These are phyloP conservation scores for Coemansia sp. DNA, from an alignment of 192 early-diverging fungal species.

Conservation along the genomic window DNA sequence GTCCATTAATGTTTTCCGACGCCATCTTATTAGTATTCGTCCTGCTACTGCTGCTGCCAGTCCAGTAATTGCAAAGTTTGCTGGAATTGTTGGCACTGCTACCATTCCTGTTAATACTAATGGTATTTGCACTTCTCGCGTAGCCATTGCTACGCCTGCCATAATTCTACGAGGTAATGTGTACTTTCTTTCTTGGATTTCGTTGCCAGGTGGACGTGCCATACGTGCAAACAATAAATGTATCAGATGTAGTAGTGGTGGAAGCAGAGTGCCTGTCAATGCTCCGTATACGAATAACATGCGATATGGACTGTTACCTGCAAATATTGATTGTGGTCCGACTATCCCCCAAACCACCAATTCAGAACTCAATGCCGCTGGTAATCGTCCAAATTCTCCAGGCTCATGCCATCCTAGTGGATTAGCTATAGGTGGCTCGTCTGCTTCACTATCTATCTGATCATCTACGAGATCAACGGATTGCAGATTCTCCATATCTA, in stretches of 20 bases:
- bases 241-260: slow-evolving; percentile 12
- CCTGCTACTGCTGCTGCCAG: slow-evolving; percentile 33
- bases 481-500: slow-evolving; percentile 11
- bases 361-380: slow-evolving; percentile 49
- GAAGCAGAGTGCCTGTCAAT: slow-evolving; percentile 23
- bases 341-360: slow-evolving; percentile 52
- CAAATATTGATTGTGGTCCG: slow-evolving; percentile 39
- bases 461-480: slow-evolving; percentile 8
- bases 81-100: slow-evolving; percentile 44
- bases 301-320: slow-evolving; percentile 35
- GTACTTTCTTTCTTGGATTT: not conserved
- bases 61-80: slow-evolving; percentile 45
- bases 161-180: not conserved
- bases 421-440: not conserved
- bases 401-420: slow-evolving; percentile 47
- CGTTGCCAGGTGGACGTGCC: not conserved
- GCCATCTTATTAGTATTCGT: slow-evolving; percentile 20
- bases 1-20: slow-evolving; percentile 31
- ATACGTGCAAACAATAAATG: slow-evolving; percentile 6
- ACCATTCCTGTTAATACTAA: slow-evolving; percentile 52
- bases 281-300: slow-evolving; percentile 44
- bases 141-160: not conserved
- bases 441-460: slow-evolving; percentile 8
- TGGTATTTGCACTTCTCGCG: slow-evolving; percentile 29
- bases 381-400: slow-evolving; percentile 43